Percentiles rank a stretch among this genome's conserved stretches.
These are phyloP conservation scores for Cylindrodendrum hubeiense DNA, from an alignment of 2,329 filamentous ascomycete genomes.

Conservation along the genomic window DNA sequence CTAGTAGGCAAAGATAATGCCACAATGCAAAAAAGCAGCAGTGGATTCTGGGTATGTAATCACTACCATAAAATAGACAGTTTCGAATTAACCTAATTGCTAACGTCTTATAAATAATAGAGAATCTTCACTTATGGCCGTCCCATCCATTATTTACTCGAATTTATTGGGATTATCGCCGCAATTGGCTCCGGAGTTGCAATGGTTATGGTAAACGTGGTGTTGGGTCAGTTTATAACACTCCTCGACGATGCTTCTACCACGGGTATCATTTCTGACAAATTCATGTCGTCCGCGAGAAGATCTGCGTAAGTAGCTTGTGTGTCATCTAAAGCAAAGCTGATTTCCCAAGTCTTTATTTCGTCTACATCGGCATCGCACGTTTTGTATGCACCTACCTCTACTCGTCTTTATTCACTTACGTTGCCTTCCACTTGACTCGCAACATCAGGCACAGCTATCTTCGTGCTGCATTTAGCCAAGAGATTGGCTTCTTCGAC, in stretches of 20 bases:
- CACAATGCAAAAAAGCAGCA: neutral
- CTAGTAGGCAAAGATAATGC: neutral
- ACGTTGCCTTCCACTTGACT: constrained; percentile 61
- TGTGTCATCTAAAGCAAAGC: neutral
- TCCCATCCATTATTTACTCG: constrained; percentile 38
- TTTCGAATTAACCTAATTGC: no score
- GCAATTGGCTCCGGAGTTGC: constrained; percentile 44
- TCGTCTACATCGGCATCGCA: constrained; percentile 67
- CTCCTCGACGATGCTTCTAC: constrained; percentile 35
- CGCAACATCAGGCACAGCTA: constrained; percentile 60
- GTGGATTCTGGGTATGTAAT: neutral
- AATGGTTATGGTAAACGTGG: constrained; percentile 45
- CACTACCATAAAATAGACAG: no score
- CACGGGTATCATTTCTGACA: constrained; percentile 17
- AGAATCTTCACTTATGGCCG: constrained; percentile 42
- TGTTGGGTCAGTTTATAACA: constrained; percentile 45
- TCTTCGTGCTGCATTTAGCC: constrained; percentile 59
- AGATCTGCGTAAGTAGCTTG: constrained; percentile 13
- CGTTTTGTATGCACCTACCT: constrained; percentile 62
- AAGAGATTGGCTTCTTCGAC: constrained; percentile 63
- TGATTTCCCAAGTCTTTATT: constrained; percentile 54
- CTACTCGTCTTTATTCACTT: constrained; percentile 56
- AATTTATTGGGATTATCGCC: constrained; percentile 37
- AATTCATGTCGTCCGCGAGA: constrained; percentile 35
- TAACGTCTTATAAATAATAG: constrained; percentile 17